Base-by-base conservation (phyloP, 768 basidiomycete species). In the Lactarius vividus region DNA sequence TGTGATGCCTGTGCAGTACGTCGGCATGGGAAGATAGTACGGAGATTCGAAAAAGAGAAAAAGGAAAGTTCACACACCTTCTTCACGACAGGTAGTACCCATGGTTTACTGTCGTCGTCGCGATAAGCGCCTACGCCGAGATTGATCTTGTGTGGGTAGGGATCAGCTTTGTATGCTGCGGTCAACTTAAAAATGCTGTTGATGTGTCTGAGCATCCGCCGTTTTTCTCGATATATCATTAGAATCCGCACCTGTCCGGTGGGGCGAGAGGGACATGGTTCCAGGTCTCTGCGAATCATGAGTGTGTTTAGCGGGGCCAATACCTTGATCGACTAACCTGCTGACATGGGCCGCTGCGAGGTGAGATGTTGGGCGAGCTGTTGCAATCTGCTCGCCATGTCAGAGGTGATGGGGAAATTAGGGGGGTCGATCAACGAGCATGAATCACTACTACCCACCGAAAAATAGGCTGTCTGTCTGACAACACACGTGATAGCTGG, bases 81-180 rank as follows among this genome's bases (percentile, higher is more conserved):
- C 77, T 88, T 91, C 16, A 97, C 89, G 33, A 93, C 92, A 26
- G 94, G 94, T 31, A 97, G 84, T 29, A 96, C 86, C 92, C 94
- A 97, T 16, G 94, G 89, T 77, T 91, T 96, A 76, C 83, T 86
- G 72, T 91, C 76, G 71, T 94, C 84, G 73, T 96, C 95, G 71
- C 94, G 84, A 75, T 97, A 97, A 9, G 94, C 95, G 54, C 94
- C 95, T 54, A 95, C 94, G 44, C 94, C 94, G 28, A 97, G 82
- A 76, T 96, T 96, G 77, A 96, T 82, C 81, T 97, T 97, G 68
- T 88, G 77, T 16, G 84, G 81, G 75, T 81, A 84, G 2, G 83
- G 73, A 75, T 97, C 92, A 33, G 84, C 85, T 75, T 95, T 94
- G 86, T 88, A 96, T 2, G 92, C 87, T 23, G 92, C 89, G 0